These are phyloP conservation scores for Komagataella pseudopastoris DNA, from an alignment of 805 yeast species.

Conservation along the genomic window DNA sequence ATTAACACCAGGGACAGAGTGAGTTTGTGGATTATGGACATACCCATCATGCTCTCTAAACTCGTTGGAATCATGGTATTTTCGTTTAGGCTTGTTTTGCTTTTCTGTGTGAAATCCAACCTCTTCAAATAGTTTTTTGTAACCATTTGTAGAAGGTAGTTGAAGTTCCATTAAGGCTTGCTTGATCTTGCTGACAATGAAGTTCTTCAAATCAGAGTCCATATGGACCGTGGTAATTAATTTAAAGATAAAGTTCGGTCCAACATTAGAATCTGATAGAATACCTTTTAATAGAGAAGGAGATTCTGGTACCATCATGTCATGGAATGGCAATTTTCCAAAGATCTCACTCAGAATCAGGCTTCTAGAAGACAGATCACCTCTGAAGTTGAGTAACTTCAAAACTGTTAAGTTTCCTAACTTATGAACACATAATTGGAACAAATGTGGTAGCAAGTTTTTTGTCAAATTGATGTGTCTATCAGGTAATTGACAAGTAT, in stretches of 20 bases:
- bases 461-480: slow-evolving; percentile 56
- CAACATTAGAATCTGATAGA: slow-evolving; percentile 53
- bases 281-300: slow-evolving; percentile 34
- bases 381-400: slow-evolving; percentile 61
- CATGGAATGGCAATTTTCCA: slow-evolving; percentile 23
- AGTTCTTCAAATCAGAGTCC: slow-evolving; percentile 40
- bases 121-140: slow-evolving; percentile 82
- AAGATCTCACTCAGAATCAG: slow-evolving; percentile 53
- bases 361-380: slow-evolving; percentile 48
- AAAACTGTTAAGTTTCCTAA: slow-evolving; percentile 73
- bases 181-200: slow-evolving; percentile 48
- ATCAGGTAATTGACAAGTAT: slow-evolving; percentile 57
- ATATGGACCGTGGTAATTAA: slow-evolving; percentile 61
- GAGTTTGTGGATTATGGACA: not conserved
- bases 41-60: not conserved
- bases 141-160: slow-evolving; percentile 47
- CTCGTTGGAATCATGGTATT: not conserved
- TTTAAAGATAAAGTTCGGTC: slow-evolving; percentile 69
- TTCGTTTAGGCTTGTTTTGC: not conserved
- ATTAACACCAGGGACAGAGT: not conserved
- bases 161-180: slow-evolving; percentile 46
- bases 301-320: slow-evolving; percentile 6
- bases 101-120: slow-evolving; percentile 46
- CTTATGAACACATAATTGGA: slow-evolving; percentile 61
- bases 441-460: slow-evolving; percentile 47